Percentiles rank a stretch among this genome's conserved stretches.
Evolutionary conservation across 768 basidiomycete genomes (phyloP).

Genomic region (Gloeopeniophorella convolvens): DNA sequence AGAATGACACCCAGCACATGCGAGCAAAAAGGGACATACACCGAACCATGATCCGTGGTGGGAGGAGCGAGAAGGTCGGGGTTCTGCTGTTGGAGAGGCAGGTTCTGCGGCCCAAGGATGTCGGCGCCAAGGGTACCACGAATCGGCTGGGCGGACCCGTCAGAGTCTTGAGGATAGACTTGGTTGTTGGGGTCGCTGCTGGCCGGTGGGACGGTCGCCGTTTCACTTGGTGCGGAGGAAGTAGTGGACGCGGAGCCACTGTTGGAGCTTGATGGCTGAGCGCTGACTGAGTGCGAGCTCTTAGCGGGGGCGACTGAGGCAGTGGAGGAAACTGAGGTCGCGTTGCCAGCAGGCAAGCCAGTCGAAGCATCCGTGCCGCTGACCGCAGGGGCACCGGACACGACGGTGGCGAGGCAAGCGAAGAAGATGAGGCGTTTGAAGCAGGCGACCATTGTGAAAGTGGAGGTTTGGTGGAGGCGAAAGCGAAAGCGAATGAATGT

Average conservation of each 20-base stretch:
- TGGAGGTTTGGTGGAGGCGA: neutral
- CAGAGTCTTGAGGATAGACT: slow-evolving; percentile 19
- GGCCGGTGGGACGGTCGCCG: slow-evolving; percentile 22
- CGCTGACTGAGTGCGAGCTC: too few species aligned
- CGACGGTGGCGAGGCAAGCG: neutral
- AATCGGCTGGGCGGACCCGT: slow-evolving; percentile 35
- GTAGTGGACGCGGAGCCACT: neutral
- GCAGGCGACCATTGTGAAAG: neutral
- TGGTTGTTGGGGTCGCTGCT: slow-evolving; percentile 27
- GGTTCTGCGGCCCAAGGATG: slow-evolving; percentile 54
- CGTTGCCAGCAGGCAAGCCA: neutral
- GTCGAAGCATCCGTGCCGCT: too few species aligned
- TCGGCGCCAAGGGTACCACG: slow-evolving; percentile 38
- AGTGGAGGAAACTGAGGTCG: too few species aligned
- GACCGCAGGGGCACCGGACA: neutral
- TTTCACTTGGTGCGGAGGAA: neutral
- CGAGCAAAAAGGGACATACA: slow-evolving; percentile 27
- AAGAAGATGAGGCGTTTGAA: neutral
- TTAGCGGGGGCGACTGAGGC: too few species aligned
- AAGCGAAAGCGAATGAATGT: too few species aligned
- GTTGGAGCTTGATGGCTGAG: neutral
- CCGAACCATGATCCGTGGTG: slow-evolving; percentile 49
- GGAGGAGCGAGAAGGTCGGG: slow-evolving; percentile 55
- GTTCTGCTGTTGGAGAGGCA: slow-evolving; percentile 49
- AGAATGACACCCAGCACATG: neutral